Conservation (phyloP, 176 grass and related monocot species). For the Ensete ventricosum region DNA sequence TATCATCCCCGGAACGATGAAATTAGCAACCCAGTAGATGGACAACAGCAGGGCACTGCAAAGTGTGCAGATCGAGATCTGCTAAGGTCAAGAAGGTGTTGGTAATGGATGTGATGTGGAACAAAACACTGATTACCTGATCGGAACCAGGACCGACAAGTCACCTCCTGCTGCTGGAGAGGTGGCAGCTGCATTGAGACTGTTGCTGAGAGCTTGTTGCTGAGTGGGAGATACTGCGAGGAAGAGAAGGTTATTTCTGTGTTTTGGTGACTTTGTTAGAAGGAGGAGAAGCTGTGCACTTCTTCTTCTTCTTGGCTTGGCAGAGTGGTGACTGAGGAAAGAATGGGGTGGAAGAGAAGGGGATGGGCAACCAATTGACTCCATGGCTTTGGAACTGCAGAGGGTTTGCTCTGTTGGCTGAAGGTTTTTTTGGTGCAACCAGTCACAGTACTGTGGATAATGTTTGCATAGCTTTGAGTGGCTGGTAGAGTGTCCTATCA, state of each 20-base stretch:
- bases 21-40: neutral
- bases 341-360: neutral
- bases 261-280: neutral
- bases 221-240: neutral
- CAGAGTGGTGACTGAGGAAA: neutral
- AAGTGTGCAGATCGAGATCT: neutral
- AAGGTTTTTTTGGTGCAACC: no score
- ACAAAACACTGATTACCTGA: neutral
- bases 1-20: conserved; percentile 2
- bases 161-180: neutral
- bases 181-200: neutral
- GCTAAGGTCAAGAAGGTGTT: no score
- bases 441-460: neutral
- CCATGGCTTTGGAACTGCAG: neutral
- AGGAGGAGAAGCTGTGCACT: neutral
- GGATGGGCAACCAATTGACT: neutral
- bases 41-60: neutral
- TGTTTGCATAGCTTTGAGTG: neutral
- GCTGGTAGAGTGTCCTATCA: neutral
- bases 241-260: neutral
- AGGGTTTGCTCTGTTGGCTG: neutral
- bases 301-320: neutral
- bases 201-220: neutral
- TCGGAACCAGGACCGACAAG: neutral
- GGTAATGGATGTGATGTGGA: neutral